Conservation (phyloP, 352 stramenopile species). For the Phytophthora cajani region DNA sequence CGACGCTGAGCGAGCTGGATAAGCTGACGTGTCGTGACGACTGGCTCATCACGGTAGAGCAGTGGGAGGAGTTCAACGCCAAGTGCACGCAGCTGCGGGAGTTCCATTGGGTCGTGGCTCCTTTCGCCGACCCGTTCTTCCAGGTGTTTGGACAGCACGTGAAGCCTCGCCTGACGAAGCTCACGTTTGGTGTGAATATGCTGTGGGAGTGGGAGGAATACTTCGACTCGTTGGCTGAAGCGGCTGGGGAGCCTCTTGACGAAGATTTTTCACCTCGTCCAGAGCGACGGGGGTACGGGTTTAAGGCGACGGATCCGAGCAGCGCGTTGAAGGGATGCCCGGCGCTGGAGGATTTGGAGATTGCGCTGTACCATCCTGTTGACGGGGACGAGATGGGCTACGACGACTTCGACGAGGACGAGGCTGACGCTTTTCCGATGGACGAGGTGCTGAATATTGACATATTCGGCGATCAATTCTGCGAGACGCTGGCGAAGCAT, state of each 20-base stretch:
- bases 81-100: constrained; percentile 40
- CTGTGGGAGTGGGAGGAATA: constrained; percentile 50
- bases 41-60: constrained; percentile 32
- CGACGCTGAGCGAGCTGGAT: constrained; percentile 41
- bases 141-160: constrained; percentile 39
- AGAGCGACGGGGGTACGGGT: constrained; percentile 32
- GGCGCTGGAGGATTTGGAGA: constrained; percentile 37
- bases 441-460: constrained; percentile 42
- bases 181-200: constrained; percentile 50
- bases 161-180: constrained; percentile 41
- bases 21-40: constrained; percentile 37
- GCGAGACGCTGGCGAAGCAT: constrained; percentile 23
- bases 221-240: constrained; percentile 29
- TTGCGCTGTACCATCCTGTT: constrained; percentile 52
- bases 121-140: constrained; percentile 52
- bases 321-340: constrained; percentile 45
- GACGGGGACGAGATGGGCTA: constrained; percentile 31
- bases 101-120: constrained; percentile 50
- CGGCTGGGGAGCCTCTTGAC: constrained; percentile 1
- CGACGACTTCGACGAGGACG: constrained; percentile 33
- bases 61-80: constrained; percentile 48
- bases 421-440: constrained; percentile 28
- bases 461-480: constrained; percentile 50
- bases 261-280: constrained; percentile 7
- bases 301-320: constrained; percentile 34